Evolutionary conservation across 2,329 filamentous ascomycete genomes (phyloP), one percentile per base, ranked within the genome.

Genomic region (Cercospora sesami): DNA sequence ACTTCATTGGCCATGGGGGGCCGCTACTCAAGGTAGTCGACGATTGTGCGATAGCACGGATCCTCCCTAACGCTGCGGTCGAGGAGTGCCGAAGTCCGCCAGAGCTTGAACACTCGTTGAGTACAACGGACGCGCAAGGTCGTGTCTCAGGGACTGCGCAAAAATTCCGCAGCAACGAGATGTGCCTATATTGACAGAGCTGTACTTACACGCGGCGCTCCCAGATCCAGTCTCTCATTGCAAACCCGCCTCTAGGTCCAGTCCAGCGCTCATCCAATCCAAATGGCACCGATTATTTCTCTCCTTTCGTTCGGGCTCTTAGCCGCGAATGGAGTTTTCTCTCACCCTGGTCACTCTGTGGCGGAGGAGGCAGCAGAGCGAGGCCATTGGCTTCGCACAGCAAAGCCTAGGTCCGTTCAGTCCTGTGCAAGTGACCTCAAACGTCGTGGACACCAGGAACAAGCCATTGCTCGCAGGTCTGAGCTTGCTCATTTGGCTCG

Each of bases 341-440:
- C 72, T 26, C 73, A 74, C 51, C 73, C 73, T 18, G 73, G 73
- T 48, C 69, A 74, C 61, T 67, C 66, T 30, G 62, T 71, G n/a
- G 62, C 33, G 5, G 64, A 71, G 45, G 72, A 75, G 63, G 72
- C 72, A 16, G 67, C 68, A 55, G 72, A 73, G 63, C 70, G 71
- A 30, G 65, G 63, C 4, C 58, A 69, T 7, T 75, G 69, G 66
- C 39, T 74, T 18, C 57, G 64, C 31, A 71, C 69, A 14, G 67
- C 68, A 31, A 66, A 68, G 31, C 70, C 71, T 28, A 70, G 72
- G 14, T 69, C 68, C 12, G 71, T 74, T 18, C 69, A 68, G 59
- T 69, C 66, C 14, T 75, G 73, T 51, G 68, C 69, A 5, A 39
- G 63, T 21, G 61, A 72, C 9, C 69, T 73, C n/a, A 28, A 60